Base-by-base conservation (phyloP, 768 basidiomycete species). In the Gautieria morchelliformis region DNA sequence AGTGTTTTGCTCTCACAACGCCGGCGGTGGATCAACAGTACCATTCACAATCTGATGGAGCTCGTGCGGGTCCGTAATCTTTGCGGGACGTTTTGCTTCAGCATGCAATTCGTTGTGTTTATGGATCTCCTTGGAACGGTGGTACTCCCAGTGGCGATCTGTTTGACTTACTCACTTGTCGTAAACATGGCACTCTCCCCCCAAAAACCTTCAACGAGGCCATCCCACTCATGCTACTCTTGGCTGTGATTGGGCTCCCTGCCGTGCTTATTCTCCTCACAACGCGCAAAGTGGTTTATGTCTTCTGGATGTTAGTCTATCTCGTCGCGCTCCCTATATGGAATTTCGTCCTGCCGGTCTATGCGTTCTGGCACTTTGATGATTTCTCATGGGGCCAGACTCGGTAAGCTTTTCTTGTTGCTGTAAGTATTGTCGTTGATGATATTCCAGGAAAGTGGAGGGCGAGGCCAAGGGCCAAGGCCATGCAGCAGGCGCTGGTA, bases 331-430 rank as follows among this genome's bases (percentile, higher is more conserved):
- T 99, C 41, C 96, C 96, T 0, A 78, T 99, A 32, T 99, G 96
- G 96, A 97, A 97, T 69, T 88, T 95, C 62, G 74, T 95, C 45
- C 77, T 97, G 4, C 94, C 95, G 11, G 75, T 96, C 9, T 99
- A 99, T 71, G 88, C 94, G 14, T 98, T 98, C 70, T 96, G 93
- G 93, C 94, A 98, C 71, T 97, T 99, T 69, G 95, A 98, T 62
- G 96, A 99, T 71, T 98, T 99, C 72, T 93, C 92, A 30, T 99
- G 96, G 96, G 96, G 96, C 65, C 93, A 97, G 72, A 99, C 96
- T 19, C 84, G 94, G 91, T 91, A 65, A 55, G 83, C 71, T 37
- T 5, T 47, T 45, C 59, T 19, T 37, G 50, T 58, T 15, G 32
- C 47, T 19, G 27, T 45, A 32, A 27, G 61, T 68, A 51, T 68